Evolutionary conservation across 2,329 filamentous ascomycete species (phyloP), one percentile per base, ranked within the genome.

Genomic region (Fusarium avenaceum): DNA sequence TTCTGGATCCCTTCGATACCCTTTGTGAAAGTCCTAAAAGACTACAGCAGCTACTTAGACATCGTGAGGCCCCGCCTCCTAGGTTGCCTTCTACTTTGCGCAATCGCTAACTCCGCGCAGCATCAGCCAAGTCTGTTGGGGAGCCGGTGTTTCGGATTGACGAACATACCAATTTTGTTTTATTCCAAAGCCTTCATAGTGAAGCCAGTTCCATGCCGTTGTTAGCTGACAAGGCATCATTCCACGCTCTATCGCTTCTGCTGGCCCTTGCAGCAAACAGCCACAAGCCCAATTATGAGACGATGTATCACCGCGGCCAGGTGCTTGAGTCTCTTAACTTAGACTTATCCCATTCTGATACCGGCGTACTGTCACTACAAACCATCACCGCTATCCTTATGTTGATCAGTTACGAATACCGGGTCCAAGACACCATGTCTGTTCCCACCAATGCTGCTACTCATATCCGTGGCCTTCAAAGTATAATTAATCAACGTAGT

Each of bases 71-170:
- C 3, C 7, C 3, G 6, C 0, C 6, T 20, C 6, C 3, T 14
- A 4, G 9, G 14, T 4, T 3, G 0, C 0, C 14, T 22, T 19
- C 2, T 4, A 8, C 4, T n/a, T 7, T 2, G 9, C 11, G 9
- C 6, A 6, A 7, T 13, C 2, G 15, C 55, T 61, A 30, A 61
- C 24, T 6, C 5, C 1, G 11, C 11, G 6, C 22, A 62, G 58
- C 58, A 28, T 28, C 22, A 8, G 57, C 35, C 14, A 47, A 43
- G 9, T 38, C 24, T 2, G 47, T 24, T 4, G 57, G 58, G 1
- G 58, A 62, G 15, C 58, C 57, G 2, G 15, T 62, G 2, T 62
- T 62, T 7, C 47, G 58, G 2, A 47, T 62, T 4, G 58, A 62
- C 11, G 22, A 54, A 14, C 42, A 26, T 4, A 47, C 47, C 6